These are phyloP conservation scores for Stachybotrys elegans DNA, from an alignment of 2,329 filamentous ascomycete genomes.

Conservation along the genomic window DNA sequence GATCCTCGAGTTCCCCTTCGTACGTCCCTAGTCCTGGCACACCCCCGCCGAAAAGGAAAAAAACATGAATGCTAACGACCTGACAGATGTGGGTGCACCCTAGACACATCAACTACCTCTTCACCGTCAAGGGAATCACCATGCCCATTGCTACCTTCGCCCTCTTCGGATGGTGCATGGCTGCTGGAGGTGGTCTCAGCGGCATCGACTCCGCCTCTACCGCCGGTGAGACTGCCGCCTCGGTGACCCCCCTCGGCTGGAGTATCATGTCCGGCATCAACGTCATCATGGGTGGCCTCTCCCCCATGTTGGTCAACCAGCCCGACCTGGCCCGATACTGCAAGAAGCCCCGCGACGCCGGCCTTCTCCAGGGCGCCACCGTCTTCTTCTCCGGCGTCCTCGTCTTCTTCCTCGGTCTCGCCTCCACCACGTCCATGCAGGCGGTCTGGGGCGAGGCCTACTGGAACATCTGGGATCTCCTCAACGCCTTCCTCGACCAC, in stretches of 20 bases:
- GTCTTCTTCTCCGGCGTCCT: constrained; percentile 18
- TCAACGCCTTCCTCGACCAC: constrained; percentile 28
- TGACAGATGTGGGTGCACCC: constrained; percentile 26
- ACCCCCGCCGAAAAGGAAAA: not conserved
- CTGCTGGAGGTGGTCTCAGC: constrained; percentile 17
- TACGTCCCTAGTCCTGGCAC: too few species aligned
- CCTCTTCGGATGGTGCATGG: constrained; percentile 29
- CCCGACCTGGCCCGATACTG: constrained; percentile 31
- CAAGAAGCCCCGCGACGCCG: constrained; percentile 22
- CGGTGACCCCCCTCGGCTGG: constrained; percentile 27
- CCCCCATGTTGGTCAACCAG: constrained; percentile 28
- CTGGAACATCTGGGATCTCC: constrained; percentile 29
- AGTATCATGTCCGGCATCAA: constrained; percentile 32
- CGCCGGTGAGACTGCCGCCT: constrained; percentile 17
- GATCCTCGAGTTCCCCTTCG: constrained; percentile 32
- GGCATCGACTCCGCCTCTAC: constrained; percentile 20
- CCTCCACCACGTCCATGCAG: constrained; percentile 25
- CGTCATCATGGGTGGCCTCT: constrained; percentile 29
- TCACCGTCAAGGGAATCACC: constrained; percentile 28
- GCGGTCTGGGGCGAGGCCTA: constrained; percentile 26
- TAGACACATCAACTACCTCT: constrained; percentile 27
- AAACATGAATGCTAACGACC: not conserved
- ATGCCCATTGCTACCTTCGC: constrained; percentile 29
- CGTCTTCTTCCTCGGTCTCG: constrained; percentile 23
- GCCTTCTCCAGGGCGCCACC: constrained; percentile 22